Evolutionary conservation across 2,329 filamentous ascomycete genomes (phyloP).

Genomic region (Cryphonectria carpinicola): DNA sequence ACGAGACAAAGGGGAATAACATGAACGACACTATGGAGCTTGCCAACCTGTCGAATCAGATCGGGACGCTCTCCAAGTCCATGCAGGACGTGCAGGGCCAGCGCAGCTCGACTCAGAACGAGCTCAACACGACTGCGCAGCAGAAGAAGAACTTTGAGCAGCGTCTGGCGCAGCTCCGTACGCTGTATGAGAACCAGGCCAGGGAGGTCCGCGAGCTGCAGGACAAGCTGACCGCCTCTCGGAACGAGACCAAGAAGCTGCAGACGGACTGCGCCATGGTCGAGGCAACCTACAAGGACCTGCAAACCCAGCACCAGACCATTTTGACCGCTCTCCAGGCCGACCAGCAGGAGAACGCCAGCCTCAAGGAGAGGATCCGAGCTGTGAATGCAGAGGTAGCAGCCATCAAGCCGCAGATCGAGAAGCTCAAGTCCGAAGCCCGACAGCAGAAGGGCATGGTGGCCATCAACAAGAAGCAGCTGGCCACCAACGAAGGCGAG

Average conservation of each 20-base stretch:
- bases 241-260: conserved; percentile 81
- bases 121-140: conserved; percentile 77
- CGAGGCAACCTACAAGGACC: conserved; percentile 78
- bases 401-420: conserved; percentile 85
- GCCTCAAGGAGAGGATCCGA: conserved; percentile 84
- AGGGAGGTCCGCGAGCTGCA: conserved; percentile 83
- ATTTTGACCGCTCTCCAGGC: conserved; percentile 74
- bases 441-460: conserved; percentile 95
- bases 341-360: conserved; percentile 87
- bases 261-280: conserved; percentile 82
- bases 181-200: conserved; percentile 91
- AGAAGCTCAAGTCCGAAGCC: conserved; percentile 90
- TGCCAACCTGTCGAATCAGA: conserved; percentile 94
- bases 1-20: conserved; percentile 72
- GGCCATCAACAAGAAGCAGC: conserved; percentile 98
- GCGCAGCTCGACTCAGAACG: conserved; percentile 76
- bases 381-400: conserved; percentile 80
- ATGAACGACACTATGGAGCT: conserved; percentile 89
- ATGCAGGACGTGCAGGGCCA: conserved; percentile 92
- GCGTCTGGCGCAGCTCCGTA: conserved; percentile 81
- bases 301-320: conserved; percentile 82
- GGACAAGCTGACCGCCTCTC: conserved; percentile 76
- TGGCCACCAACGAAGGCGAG: conserved; percentile 86
- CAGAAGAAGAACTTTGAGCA: conserved; percentile 95
- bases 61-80: conserved; percentile 86